These are phyloP conservation scores for Lentinus brumalis DNA, from an alignment of 768 basidiomycete genomes.

Conservation along the genomic window DNA sequence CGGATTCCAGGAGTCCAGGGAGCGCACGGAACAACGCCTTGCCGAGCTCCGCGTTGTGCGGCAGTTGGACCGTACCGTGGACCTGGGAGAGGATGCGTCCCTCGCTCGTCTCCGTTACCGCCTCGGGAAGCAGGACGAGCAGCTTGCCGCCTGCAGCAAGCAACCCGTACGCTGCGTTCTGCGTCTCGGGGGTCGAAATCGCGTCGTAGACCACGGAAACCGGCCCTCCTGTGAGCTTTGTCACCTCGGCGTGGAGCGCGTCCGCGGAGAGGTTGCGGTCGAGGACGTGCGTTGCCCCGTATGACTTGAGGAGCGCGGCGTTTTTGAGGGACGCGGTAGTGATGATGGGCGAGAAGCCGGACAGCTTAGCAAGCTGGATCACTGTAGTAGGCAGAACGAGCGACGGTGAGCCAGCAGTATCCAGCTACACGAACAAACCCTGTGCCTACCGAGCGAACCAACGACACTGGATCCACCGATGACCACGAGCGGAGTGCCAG, in stretches of 20 bases:
- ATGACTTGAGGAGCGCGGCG: constrained; percentile 13
- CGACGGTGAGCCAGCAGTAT: background rate
- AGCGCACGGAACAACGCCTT: constrained; percentile 23
- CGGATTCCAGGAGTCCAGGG: constrained; percentile 15
- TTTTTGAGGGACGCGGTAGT: constrained; percentile 31
- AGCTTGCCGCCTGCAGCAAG: constrained; percentile 25
- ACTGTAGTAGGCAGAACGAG: constrained; percentile 4
- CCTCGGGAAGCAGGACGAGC: constrained; percentile 11
- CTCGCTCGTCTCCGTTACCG: constrained; percentile 27
- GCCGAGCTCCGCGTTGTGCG: constrained; percentile 14
- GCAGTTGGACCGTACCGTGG: constrained; percentile 19
- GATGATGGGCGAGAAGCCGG: constrained; percentile 33
- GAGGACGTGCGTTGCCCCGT: constrained; percentile 29
- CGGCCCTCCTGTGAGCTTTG: constrained; percentile 22
- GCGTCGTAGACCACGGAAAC: constrained; percentile 26
- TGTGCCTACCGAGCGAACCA: constrained; percentile 23
- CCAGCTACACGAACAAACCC: background rate
- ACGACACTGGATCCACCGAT: constrained; percentile 25
- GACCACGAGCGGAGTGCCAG: constrained; percentile 30
- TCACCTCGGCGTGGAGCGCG: constrained; percentile 7
- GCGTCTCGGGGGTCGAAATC: constrained; percentile 19
- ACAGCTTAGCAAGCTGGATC: constrained; percentile 28
- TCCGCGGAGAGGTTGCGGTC: constrained; percentile 22
- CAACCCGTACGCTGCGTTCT: constrained; percentile 19
- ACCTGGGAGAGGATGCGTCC: constrained; percentile 53